A percentile compares a stretch with the other conserved stretches of the same genome.
These are phyloP conservation scores for Plenodomus tracheiphilus DNA, from an alignment of 2,329 filamentous ascomycete species.

Conservation along the genomic window DNA sequence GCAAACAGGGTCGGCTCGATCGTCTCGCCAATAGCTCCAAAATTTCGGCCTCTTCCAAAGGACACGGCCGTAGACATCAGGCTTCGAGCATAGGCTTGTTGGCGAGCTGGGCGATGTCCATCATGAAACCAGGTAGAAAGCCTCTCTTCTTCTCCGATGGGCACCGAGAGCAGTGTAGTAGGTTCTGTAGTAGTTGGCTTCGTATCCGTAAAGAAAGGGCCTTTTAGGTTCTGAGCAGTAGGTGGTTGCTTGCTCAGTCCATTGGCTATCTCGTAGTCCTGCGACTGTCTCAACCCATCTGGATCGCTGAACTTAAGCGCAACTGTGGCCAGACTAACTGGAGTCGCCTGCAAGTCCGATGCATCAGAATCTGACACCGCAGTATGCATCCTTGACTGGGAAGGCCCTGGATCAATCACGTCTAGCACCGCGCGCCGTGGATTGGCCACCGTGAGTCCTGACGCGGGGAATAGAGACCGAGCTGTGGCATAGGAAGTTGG, in stretches of 20 bases:
- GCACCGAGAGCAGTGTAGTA: conserved; percentile 25
- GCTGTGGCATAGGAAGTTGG: conserved; percentile 6
- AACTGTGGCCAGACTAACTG: conserved; percentile 7
- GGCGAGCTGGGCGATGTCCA: conserved; percentile 29
- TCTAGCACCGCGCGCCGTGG: conserved; percentile 19
- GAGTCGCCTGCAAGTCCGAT: conserved; percentile 12
- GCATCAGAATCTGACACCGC: neutral
- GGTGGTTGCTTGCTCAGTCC: conserved; percentile 28
- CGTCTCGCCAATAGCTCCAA: conserved; percentile 18
- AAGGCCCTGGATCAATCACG: conserved; percentile 19
- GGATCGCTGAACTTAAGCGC: conserved; percentile 34
- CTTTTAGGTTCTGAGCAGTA: conserved; percentile 41
- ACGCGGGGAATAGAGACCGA: conserved; percentile 14
- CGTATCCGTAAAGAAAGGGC: conserved; percentile 42
- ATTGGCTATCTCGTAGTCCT: conserved; percentile 26
- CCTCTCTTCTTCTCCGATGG: conserved; percentile 38
- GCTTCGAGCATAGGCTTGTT: conserved; percentile 28
- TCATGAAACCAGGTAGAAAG: conserved; percentile 49
- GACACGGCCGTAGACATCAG: conserved; percentile 24
- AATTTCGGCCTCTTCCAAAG: conserved; percentile 7
- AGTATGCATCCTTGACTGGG: neutral
- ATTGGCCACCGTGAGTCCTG: conserved; percentile 28
- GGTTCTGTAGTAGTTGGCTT: conserved; percentile 34
- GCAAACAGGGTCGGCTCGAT: neutral
- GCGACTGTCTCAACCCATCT: conserved; percentile 19